Base-by-base conservation (phyloP, 139 green algal genomes). In the Coelastrella sp. region DNA sequence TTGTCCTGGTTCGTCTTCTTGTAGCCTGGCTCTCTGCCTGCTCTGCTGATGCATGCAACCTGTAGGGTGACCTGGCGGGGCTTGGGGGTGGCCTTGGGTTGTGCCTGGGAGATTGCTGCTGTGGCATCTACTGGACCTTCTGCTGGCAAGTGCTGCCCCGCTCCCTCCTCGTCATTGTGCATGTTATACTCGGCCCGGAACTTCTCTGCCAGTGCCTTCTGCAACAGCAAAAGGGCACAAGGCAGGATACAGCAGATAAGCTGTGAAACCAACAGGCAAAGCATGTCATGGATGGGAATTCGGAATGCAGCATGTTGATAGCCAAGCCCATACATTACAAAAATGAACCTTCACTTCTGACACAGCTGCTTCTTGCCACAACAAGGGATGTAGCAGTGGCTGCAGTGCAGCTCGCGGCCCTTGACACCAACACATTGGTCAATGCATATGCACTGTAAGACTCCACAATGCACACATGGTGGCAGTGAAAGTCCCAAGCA, bases 1-100 rank as follows among this genome's bases (percentile, higher is more conserved):
- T 96, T 97, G 94, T 98, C 96, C 91, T 98, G 97, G 92, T 98
- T 98, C 14, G 93, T 96, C 84, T 98, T 98, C 88, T 97, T 97
- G 85, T 95, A 95, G 57, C 93, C 96, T 15, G 95, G 96, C 92
- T 98, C 96, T 24, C 92, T 85, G 6, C 97, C 97, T 12, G 96
- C 94, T 6, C 95, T 89, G 0, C 95, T 97, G 90, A 98, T 95
- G 88, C 94, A 97, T 4, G 95, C 96, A 79, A 98, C 94, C 14
- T 93, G 91, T 4, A 95, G 7, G 25, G 57, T 17, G 68, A 76
- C 68, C 68, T 76, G 68, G 15, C 68, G 68, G 66, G 25, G 68
- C 85, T 90, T 91, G 82, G 27, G 25, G n/a, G 57, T 25, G 11
- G 49, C 56, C 27, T 76, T 24, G 58, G 8, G 70, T 24, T 61